phyloP scores from a whole-genome alignment of 2,329 filamentous ascomycete species.

The Coniochaeta sp. region DNA sequence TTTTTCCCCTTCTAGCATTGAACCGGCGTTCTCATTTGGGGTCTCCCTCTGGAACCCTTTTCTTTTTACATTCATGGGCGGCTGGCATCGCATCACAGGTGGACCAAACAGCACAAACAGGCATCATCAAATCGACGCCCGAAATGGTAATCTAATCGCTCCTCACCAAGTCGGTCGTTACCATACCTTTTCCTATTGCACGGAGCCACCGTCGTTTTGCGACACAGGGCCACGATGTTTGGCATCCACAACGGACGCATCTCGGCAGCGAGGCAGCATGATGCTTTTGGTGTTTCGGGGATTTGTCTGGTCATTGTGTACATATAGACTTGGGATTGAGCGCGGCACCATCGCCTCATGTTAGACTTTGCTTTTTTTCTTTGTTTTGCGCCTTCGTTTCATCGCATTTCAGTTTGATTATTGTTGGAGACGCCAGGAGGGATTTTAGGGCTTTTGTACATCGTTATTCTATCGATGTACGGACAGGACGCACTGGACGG shows the following conservation, averaged over 20 bases:
- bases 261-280: neutral
- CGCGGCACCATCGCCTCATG: neutral
- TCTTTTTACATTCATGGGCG: neutral
- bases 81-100: neutral
- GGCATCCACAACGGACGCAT: neutral
- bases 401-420: neutral
- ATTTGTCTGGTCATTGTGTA: conserved; percentile 1
- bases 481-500: neutral
- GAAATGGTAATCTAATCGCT: neutral
- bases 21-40: neutral
- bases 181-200: neutral
- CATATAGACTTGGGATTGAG: neutral
- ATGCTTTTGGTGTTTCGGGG: neutral
- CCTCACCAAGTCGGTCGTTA: neutral
- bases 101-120: neutral
- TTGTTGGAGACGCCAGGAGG: neutral
- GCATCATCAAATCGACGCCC: neutral
- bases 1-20: neutral
- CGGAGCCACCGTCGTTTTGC: neutral
- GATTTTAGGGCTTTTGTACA: neutral
- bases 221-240: neutral
- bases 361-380: neutral
- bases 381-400: no score
- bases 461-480: neutral
- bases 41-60: neutral